A percentile compares a stretch with the other conserved stretches of the same genome.
Conservation (phyloP, 208 protist species). For the Leptomonas pyrrhocoris region DNA sequence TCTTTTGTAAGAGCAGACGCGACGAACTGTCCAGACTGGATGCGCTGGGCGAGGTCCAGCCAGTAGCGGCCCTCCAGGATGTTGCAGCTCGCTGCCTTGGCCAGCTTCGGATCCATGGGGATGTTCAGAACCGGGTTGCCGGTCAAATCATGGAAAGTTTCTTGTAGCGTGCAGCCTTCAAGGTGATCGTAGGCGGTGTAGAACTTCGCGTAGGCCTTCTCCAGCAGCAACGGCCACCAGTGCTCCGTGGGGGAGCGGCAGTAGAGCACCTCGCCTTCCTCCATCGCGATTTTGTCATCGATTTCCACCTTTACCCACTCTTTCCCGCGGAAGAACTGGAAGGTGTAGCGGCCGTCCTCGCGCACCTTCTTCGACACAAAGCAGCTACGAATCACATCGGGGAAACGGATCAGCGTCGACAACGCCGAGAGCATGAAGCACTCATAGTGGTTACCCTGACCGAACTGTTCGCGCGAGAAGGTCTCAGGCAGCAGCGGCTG, state of each 20-base stretch:
- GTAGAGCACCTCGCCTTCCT: constrained; percentile 63
- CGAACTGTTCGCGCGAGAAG: constrained; percentile 72
- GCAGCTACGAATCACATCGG: constrained; percentile 77
- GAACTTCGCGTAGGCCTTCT: constrained; percentile 94
- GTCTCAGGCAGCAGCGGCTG: constrained; percentile 65
- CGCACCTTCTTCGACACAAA: constrained; percentile 81
- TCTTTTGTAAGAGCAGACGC: constrained; percentile 65
- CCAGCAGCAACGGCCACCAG: constrained; percentile 86
- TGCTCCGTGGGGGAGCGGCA: constrained; percentile 72
- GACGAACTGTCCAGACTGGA: constrained; percentile 57
- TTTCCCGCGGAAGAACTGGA: constrained; percentile 73
- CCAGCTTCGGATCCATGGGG: constrained; percentile 65
- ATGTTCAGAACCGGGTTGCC: constrained; percentile 79
- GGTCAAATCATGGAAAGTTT: constrained; percentile 83
- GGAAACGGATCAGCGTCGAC: constrained; percentile 61
- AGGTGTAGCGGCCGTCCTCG: constrained; percentile 84
- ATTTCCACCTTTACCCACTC: constrained; percentile 84
- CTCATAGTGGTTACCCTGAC: constrained; percentile 82
- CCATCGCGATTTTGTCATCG: constrained; percentile 68
- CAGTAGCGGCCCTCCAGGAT: constrained; percentile 49
- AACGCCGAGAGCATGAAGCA: constrained; percentile 83
- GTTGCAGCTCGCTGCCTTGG: constrained; percentile 64
- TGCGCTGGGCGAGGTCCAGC: constrained; percentile 69
- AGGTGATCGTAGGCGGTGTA: constrained; percentile 74
- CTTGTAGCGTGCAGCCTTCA: constrained; percentile 71